These are phyloP conservation scores for Berkeleyomyces basicola DNA, from an alignment of 2,329 filamentous ascomycete genomes.

Conservation along the genomic window DNA sequence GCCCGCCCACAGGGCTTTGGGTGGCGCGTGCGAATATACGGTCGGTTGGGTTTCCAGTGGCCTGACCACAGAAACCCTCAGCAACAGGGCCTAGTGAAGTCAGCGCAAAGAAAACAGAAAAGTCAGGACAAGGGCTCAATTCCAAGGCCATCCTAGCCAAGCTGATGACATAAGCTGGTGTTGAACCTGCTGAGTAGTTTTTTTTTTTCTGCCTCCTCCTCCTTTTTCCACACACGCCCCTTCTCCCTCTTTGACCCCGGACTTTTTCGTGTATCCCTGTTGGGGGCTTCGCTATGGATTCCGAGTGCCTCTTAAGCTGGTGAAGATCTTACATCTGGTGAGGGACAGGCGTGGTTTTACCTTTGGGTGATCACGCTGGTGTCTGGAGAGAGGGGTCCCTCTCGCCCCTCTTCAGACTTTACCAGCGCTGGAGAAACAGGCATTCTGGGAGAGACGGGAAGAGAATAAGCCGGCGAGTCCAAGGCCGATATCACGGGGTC, in stretches of 20 bases:
- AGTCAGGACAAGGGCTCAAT: background rate
- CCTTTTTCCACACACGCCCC: background rate
- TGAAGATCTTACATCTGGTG: background rate
- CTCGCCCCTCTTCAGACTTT: background rate
- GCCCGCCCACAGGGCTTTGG: background rate
- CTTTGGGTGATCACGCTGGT: background rate
- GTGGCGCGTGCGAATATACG: background rate
- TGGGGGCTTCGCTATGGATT: background rate
- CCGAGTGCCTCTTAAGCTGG: background rate
- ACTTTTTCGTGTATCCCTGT: background rate
- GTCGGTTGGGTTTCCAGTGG: background rate
- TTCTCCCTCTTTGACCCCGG: background rate
- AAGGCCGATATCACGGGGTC: no score
- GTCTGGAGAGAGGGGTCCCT: background rate
- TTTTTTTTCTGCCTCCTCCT: background rate
- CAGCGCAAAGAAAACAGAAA: background rate
- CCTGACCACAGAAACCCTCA: background rate
- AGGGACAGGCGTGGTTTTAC: background rate
- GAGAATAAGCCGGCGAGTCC: background rate
- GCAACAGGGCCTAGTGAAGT: no score
- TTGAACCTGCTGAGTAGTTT: background rate
- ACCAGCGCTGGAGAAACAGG: background rate
- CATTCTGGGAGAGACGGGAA: background rate
- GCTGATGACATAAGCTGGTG: no score
- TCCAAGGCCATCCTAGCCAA: background rate